phyloP scores from a whole-genome alignment of 2,329 filamentous ascomycete genomes.

The Tetracladium maxilliforme region DNA sequence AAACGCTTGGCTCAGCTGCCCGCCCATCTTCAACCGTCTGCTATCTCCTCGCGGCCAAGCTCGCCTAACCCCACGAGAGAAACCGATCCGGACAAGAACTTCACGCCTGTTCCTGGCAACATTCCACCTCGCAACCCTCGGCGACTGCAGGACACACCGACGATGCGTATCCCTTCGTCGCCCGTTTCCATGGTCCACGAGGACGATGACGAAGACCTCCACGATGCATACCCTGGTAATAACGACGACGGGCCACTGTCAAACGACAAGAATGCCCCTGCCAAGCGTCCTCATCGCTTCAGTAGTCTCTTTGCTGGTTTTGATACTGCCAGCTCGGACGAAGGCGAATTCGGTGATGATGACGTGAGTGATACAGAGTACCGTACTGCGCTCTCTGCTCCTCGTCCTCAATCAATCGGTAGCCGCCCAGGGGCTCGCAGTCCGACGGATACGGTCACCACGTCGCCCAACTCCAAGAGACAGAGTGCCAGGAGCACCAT shows the following conservation, averaged over 20 bases:
- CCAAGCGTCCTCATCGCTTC: conserved; percentile 58
- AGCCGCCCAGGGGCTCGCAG: no score
- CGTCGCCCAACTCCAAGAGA: no score
- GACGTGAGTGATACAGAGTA: conserved; percentile 55
- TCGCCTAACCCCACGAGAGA: conserved; percentile 28
- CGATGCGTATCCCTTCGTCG: conserved; percentile 34
- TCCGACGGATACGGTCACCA: no score
- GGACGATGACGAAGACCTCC: conserved; percentile 21
- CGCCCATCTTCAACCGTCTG: conserved; percentile 63
- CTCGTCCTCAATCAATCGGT: conserved; percentile 35
- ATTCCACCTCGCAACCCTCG: conserved; percentile 45
- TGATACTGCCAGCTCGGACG: conserved; percentile 55
- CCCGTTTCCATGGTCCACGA: conserved; percentile 18
- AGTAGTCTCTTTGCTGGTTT: conserved; percentile 84
- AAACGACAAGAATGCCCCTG: conserved; percentile 33
- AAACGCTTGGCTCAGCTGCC: conserved; percentile 62
- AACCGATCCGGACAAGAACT: conserved; percentile 17
- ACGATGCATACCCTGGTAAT: conserved; percentile 61
- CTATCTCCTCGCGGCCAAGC: conserved; percentile 46
- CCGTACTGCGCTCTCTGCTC: conserved; percentile 49
- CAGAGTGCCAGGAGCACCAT: no score
- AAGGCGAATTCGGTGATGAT: conserved; percentile 42
- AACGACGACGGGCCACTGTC: conserved; percentile 68
- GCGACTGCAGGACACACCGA: conserved; percentile 31
- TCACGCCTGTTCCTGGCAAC: conserved; percentile 35